Evolutionary conservation across 192 early-diverging fungal species (phyloP).

Genomic region (Backusella parvicylindrica): DNA sequence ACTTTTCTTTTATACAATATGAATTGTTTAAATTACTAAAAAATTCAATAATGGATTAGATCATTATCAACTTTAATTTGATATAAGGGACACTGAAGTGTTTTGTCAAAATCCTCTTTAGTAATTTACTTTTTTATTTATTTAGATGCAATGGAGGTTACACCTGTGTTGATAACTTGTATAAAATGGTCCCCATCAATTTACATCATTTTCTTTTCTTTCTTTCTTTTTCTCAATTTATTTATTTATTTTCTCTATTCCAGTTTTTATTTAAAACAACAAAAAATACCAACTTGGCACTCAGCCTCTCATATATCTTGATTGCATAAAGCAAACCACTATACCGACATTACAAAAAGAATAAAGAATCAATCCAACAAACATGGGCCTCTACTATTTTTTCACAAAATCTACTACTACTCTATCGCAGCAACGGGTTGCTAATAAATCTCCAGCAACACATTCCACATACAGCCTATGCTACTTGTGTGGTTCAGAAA

Average conservation of each 20-base stretch:
- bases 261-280: not conserved
- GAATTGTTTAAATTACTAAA: not conserved
- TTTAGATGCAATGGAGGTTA: not conserved
- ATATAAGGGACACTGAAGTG: not conserved
- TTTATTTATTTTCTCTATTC: not conserved
- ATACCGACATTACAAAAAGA: not conserved
- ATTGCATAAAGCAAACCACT: not conserved
- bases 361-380: not conserved
- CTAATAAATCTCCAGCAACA: not conserved
- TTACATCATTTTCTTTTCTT: not conserved
- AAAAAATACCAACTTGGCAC: not conserved
- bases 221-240: not conserved
- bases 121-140: not conserved
- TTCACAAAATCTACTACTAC: slow-evolving; percentile 1
- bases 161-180: not conserved
- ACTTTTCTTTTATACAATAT: not conserved
- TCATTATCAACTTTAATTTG: not conserved
- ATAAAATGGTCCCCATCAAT: not conserved
- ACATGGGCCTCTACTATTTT: not conserved
- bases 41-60: not conserved
- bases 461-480: not conserved
- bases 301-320: not conserved
- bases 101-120: not conserved
- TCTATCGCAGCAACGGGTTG: not conserved
- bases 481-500: not conserved